Base-by-base conservation (phyloP, 192 early-diverging fungal species). In the Pilobolus umbonatus region DNA sequence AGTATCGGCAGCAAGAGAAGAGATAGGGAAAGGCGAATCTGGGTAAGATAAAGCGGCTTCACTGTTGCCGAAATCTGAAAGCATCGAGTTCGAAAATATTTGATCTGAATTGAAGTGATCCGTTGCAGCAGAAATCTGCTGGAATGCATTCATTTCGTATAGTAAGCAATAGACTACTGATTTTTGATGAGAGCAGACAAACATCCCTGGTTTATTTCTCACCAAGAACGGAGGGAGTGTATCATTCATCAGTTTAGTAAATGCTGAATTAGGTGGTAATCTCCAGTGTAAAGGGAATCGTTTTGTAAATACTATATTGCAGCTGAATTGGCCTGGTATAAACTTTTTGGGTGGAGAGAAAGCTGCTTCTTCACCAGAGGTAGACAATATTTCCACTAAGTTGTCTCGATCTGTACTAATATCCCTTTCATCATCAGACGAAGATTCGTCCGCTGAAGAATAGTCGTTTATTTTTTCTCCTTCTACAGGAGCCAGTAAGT, bases 221-320 rank as follows among this genome's bases (percentile, higher is more conserved):
- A 93, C 86, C 30, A 78, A 75, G 15, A 89, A 77, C 4, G 74
- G 65, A 26, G 75, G 65, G 11, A 93, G 72, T 0, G 72, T 58
- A 15, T 80, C 61, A 12, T 69, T 67, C n/a, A 81, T 62, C 6
- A 89, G 68, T 21, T 64, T 73, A 38, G 72, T 86, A 12, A 87
- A 56, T 3, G 88, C 91, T 42, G 83, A 74, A 17, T 74, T 70
- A 2, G 87, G 80, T 44, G 75, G 75, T 40, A 93, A 71, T 17
- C 91, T 76, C 83, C 86, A 89, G 62, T 92, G 88, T 1, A 93
- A 49, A 4, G 86, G 80, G 62, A 91, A 88, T 6, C 56, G 57
- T 34, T 75, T 76, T 26, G 67, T 70, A 57, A 82, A 87, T 5
- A 91, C 81, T 7, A 82, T 55, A 0, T 79, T 78, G 44, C 90